These are phyloP conservation scores for Raffaelea ambrosiae DNA, from an alignment of 2,329 filamentous ascomycete species.

Conservation along the genomic window DNA sequence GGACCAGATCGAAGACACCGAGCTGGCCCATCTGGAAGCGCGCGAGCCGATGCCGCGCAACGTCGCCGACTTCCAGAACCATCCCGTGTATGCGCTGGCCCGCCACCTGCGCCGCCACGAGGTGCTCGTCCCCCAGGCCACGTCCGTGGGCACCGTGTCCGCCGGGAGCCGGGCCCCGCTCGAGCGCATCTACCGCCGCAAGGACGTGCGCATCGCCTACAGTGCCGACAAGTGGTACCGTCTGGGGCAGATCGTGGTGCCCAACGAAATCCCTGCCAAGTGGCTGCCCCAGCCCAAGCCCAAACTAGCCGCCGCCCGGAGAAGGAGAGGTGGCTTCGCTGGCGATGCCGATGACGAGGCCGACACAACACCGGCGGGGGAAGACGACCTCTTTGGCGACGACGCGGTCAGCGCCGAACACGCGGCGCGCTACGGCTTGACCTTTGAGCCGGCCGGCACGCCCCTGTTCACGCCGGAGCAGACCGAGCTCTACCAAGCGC, in stretches of 20 bases:
- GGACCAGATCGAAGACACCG: conserved; percentile 76
- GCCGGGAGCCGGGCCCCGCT: conserved; percentile 48
- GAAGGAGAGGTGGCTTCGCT: conserved; percentile 14
- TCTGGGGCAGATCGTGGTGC: conserved; percentile 68
- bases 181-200: conserved; percentile 74
- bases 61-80: conserved; percentile 78
- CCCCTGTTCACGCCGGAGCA: conserved; percentile 55
- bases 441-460: conserved; percentile 29
- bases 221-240: conserved; percentile 89
- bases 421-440: background rate
- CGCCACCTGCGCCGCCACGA: conserved; percentile 78
- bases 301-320: too few relatives aligned
- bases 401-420: conserved; percentile 19
- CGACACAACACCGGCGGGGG: conserved; percentile 14
- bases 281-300: conserved; percentile 48
- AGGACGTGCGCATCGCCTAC: conserved; percentile 68
- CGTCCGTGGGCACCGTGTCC: conserved; percentile 68
- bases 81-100: conserved; percentile 76
- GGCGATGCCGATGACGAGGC: conserved; percentile 22
- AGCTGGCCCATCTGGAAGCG: conserved; percentile 62
- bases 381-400: conserved; percentile 14
- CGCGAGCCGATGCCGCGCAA: conserved; percentile 80
- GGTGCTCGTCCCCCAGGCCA: conserved; percentile 62
- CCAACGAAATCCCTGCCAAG: conserved; percentile 75
- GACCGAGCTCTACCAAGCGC: conserved; percentile 65